Conservation (phyloP, 352 stramenopile species). For the Phytophthora multivora region DNA sequence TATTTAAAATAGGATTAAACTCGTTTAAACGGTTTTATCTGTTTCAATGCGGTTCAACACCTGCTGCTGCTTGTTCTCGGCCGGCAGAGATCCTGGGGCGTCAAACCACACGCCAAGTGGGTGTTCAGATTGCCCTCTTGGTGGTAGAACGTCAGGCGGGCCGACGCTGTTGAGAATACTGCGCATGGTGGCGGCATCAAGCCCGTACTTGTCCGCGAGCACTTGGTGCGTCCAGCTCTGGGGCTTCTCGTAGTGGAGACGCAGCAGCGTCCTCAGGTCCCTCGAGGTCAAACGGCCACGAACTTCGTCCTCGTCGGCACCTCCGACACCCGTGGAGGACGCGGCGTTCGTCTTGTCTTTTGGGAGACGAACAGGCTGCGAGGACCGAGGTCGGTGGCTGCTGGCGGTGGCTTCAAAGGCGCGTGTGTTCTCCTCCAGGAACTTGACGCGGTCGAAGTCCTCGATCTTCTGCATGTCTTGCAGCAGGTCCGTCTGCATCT, state of each 20-base stretch:
- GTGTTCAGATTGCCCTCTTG: slow-evolving; percentile 50
- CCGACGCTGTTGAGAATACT: slow-evolving; percentile 47
- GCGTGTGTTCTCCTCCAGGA: slow-evolving; percentile 51
- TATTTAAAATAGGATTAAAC: too few species aligned
- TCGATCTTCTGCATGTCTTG: slow-evolving; percentile 56
- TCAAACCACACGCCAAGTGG: slow-evolving; percentile 67
- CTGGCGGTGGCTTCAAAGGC: slow-evolving; percentile 68
- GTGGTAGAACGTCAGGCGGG: slow-evolving; percentile 63
- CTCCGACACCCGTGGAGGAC: slow-evolving; percentile 41
- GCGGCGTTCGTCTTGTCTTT: slow-evolving; percentile 57
- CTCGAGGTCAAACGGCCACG: slow-evolving; percentile 56
- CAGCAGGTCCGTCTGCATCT: slow-evolving; percentile 63
- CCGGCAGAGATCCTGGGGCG: too few species aligned
- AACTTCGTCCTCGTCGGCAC: slow-evolving; percentile 41
- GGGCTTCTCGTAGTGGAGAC: slow-evolving; percentile 69
- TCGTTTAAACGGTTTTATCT: too few species aligned
- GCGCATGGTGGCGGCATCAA: slow-evolving; percentile 41
- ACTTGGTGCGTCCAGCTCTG: slow-evolving; percentile 48
- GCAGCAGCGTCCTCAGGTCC: slow-evolving; percentile 61
- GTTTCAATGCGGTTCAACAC: too few species aligned
- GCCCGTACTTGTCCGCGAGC: slow-evolving; percentile 54
- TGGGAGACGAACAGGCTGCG: slow-evolving; percentile 46
- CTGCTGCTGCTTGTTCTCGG: too few species aligned
- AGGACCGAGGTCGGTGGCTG: slow-evolving; percentile 57
- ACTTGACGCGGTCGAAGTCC: slow-evolving; percentile 62